Base-by-base conservation (phyloP, 2,329 filamentous ascomycete species). In the Sclerotinia spermophila region DNA sequence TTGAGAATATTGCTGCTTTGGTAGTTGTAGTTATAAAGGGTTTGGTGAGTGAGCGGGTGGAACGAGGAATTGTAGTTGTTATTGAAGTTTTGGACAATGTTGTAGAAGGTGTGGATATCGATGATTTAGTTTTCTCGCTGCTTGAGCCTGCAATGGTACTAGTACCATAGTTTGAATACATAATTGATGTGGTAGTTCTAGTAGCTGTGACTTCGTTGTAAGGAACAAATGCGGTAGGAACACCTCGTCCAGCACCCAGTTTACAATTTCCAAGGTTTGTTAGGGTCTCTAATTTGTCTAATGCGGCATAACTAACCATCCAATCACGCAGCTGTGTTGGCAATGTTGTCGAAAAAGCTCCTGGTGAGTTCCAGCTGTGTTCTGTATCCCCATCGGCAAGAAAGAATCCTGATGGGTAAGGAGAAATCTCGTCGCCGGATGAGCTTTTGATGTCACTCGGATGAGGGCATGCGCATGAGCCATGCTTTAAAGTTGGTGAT, bases 211-310 rank as follows among this genome's bases (percentile, higher is more conserved):
- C 42, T 62, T 62, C 58, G 35, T 60, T 71, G 15, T 71, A 68
- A 27, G 73, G 72, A 35, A 74, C n/a, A 70, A 73, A 72, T 1
- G 73, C 73, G 27, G 59, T 65, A 17, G 72, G 73, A 21, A 73
- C 64, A 33, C 73, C 73, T 30, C 69, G 48, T 21, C 72, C 66
- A 48, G 38, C 11, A 19, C 71, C 73, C 13, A 71, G n/a, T 19
- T 64, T 48, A 51, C 73, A 74, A 5, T 56, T 35, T 30, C 21
- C 68, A 48, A 73, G 27, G 33, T 51, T 69, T 48, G 61, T 60
- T 27, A 65, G 71, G 19, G 45, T 21, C 10, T 60, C 42, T 35
- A 44, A 27, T 19, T 45, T 51, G 8, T 42, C 64, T 44, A 70
- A 59, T 35, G 61, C 65, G n/a, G 69, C 48, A 66, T 73, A 53